Conservation (phyloP, 2,329 filamentous ascomycete genomes). For the Penicillium nordicum region DNA sequence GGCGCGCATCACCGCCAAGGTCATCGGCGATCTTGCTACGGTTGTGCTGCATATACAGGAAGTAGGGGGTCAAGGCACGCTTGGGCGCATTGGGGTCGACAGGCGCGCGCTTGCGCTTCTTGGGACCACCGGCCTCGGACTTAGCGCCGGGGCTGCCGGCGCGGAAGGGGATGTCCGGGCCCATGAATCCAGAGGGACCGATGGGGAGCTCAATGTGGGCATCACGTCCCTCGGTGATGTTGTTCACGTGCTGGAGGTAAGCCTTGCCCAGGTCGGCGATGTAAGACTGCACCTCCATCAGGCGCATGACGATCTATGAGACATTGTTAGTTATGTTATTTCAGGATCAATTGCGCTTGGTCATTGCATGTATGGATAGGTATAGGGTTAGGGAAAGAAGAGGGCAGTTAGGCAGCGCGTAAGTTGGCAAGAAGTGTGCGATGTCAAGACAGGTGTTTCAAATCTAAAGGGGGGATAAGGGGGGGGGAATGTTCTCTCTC, state of each 20-base stretch:
- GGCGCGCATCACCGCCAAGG: conserved; percentile 69
- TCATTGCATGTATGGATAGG: neutral
- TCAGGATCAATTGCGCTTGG: conserved; percentile 2
- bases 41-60: conserved; percentile 88
- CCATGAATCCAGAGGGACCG: conserved; percentile 37
- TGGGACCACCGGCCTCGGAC: conserved; percentile 62
- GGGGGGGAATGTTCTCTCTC: neutral
- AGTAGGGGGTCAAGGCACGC: conserved; percentile 89
- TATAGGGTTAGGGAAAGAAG: neutral
- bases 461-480: neutral
- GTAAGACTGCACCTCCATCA: conserved; percentile 73
- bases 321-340: conserved; percentile 25
- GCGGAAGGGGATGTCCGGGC: conserved; percentile 40
- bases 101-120: conserved; percentile 83
- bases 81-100: conserved; percentile 94
- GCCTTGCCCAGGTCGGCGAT: conserved; percentile 77
- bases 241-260: conserved; percentile 84
- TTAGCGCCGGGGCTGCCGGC: conserved; percentile 37
- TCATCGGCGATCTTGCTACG: conserved; percentile 78
- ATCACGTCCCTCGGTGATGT: conserved; percentile 65
- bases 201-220: conserved; percentile 53
- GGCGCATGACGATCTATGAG: conserved; percentile 67
- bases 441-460: neutral
- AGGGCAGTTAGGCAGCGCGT: neutral
- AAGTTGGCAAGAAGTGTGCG: neutral